Evolutionary conservation across 495 filamentous ascomycete species (phyloP).

Genomic region (Aspergillus nanangensis): DNA sequence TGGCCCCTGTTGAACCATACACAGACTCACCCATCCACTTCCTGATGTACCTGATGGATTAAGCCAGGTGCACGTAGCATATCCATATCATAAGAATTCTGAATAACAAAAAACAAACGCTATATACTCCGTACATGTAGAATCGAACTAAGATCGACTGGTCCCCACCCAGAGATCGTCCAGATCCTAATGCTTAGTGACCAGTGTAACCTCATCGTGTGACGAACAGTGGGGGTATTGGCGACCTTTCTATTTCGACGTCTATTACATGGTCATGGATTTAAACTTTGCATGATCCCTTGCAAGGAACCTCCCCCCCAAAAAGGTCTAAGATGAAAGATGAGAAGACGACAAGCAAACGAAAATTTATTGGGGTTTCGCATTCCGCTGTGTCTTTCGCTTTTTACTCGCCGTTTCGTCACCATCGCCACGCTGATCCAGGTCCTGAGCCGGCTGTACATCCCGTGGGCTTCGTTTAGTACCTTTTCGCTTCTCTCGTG

Average conservation of each 20-base stretch:
- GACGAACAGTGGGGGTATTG: slow-evolving; percentile 11
- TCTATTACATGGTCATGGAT: neutral
- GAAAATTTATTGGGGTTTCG: slow-evolving; percentile 1
- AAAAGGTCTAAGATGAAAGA: neutral
- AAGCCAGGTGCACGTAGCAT: no score
- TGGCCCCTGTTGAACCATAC: no score
- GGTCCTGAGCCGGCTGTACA: neutral
- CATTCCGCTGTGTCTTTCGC: slow-evolving; percentile 8
- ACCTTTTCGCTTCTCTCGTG: slow-evolving; percentile 10
- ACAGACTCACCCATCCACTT: no score
- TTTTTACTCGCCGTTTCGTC: slow-evolving; percentile 13
- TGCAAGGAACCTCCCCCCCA: neutral
- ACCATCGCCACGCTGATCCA: neutral
- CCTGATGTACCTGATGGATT: no score
- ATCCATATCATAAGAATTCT: no score
- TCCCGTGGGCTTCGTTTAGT: slow-evolving; percentile 14
- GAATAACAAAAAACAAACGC: no score
- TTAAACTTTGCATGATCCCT: neutral
- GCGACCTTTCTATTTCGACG: neutral
- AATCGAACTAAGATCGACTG: slow-evolving; percentile 1
- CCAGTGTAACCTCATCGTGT: slow-evolving; percentile 9
- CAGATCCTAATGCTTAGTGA: neutral
- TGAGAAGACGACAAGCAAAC: no score
- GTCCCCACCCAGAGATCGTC: slow-evolving; percentile 8
- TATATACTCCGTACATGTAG: neutral